Evolutionary conservation across 1,139 yeast genomes (phyloP), one percentile per base, ranked within the genome.

Genomic region (Geotrichum cucujoidarum): DNA sequence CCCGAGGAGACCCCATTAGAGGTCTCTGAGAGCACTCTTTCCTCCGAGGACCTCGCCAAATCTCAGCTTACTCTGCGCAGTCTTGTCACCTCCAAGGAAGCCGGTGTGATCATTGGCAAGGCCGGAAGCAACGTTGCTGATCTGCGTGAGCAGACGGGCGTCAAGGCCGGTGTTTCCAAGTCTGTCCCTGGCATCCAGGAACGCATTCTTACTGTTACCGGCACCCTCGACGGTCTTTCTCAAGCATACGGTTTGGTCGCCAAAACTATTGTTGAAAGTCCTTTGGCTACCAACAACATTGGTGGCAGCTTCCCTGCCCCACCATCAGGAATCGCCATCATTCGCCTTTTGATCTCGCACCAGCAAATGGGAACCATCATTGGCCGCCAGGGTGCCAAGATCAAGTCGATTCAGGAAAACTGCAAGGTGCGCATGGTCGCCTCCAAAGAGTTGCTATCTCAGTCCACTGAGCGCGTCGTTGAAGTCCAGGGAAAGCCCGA

Each of bases 101-200:
- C 95, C 13, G 96, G 96, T 17, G 85, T 90, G 54, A 80, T 89
- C 54, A 89, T 89, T 60, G 97, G 97, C 41, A 86, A 85, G 60
- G 83, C 80, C 57, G 97, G 97, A 39, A 74, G 77, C 51, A 86
- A 84, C 47, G 89, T 89, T 53, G 86, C 90, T 51, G 77, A 79
- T 31, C 80, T 89, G 47, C 75, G 96, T 56, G 89, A 80, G 43
- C 78, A 77, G 54, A 86, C 94, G 37, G 78, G 78, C 50, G 90
- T 92, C 53, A 86, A 84, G 64, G 95, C 95, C 4, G 96, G 95
- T 20, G 89, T 89, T 44, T 83, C 95, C 25, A 84, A 84, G 60
- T 81, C 87, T 42, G 80, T 81, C 40, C 82, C 82, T 17, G 95
- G 95, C 14, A 82, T 90, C 47, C 83, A 84, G 44, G 96, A 89